Evolutionary conservation across 331 rosid species (phyloP).

Genomic region (Saraca asoca): DNA sequence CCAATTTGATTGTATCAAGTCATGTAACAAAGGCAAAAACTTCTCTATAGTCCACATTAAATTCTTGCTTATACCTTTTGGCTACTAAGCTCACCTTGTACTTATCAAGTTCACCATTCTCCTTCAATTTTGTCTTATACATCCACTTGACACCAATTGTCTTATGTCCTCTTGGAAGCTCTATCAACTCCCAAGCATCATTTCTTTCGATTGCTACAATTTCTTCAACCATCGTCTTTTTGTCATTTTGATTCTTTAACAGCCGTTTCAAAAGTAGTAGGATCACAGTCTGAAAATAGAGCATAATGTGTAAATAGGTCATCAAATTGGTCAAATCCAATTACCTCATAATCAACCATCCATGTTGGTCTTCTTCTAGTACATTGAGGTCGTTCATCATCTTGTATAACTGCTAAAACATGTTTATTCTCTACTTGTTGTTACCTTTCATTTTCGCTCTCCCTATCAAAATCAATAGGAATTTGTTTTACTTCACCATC

Average conservation of each 20-base stretch:
- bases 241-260: too few species aligned
- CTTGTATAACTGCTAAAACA: too few species aligned
- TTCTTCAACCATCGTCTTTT: too few species aligned
- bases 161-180: neutral
- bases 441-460: neutral
- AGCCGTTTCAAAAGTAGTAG: too few species aligned
- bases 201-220: too few species aligned
- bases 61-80: conserved; percentile 2
- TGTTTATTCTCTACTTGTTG: neutral
- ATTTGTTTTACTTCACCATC: neutral
- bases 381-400: too few species aligned
- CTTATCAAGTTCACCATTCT: conserved; percentile 18
- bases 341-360: neutral
- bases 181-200: too few species aligned
- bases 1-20: conserved; percentile 4
- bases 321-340: neutral
- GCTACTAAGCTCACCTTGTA: neutral
- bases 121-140: conserved; percentile 10
- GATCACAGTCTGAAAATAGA: neutral
- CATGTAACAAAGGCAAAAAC: conserved; percentile 2
- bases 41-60: neutral
- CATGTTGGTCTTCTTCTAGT: neutral
- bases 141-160: conserved; percentile 7
- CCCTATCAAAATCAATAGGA: neutral
- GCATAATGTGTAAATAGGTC: neutral